Evolutionary conservation across 1,139 yeast species (phyloP).

Genomic region (Kodamaea derodonti): DNA sequence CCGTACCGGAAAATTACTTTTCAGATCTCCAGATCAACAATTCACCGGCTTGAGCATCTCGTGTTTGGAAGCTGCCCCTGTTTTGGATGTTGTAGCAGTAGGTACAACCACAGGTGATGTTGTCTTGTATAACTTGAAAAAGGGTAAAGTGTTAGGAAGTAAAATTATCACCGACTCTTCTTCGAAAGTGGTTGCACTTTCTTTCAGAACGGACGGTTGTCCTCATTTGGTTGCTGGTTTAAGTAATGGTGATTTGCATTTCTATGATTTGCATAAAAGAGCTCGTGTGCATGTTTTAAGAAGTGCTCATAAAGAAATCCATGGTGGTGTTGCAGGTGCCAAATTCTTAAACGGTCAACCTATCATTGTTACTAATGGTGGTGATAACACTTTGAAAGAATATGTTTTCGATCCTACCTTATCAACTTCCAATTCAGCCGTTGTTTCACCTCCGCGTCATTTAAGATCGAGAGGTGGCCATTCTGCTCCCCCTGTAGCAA

Average conservation of each 20-base stretch:
- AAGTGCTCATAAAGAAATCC: conserved; percentile 65
- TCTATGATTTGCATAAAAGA: conserved; percentile 74
- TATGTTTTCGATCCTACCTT: conserved; percentile 90
- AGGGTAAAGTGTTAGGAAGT: conserved; percentile 49
- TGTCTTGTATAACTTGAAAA: conserved; percentile 62
- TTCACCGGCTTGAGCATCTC: conserved; percentile 50
- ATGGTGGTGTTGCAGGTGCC: conserved; percentile 79
- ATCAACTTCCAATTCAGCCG: conserved; percentile 58
- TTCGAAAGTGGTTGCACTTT: conserved; percentile 59
- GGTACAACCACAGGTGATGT: conserved; percentile 73
- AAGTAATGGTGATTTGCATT: conserved; percentile 75
- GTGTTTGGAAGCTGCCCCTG: conserved; percentile 79
- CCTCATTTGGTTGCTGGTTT: conserved; percentile 82
- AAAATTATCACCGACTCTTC: conserved; percentile 50
- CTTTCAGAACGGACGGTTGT: conserved; percentile 91
- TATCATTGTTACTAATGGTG: conserved; percentile 85
- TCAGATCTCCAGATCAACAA: conserved; percentile 47
- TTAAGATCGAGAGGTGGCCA: conserved; percentile 96
- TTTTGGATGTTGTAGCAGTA: conserved; percentile 73
- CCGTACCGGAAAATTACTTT: conserved; percentile 72
- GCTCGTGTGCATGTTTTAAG: conserved; percentile 73
- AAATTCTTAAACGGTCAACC: conserved; percentile 90
- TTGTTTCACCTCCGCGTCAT: conserved; percentile 86
- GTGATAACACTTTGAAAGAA: conserved; percentile 86
- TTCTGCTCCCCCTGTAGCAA: conserved; percentile 80